phyloP scores from a whole-genome alignment of 2,329 filamentous ascomycete species.

The Allantophomopsis cytisporea region DNA sequence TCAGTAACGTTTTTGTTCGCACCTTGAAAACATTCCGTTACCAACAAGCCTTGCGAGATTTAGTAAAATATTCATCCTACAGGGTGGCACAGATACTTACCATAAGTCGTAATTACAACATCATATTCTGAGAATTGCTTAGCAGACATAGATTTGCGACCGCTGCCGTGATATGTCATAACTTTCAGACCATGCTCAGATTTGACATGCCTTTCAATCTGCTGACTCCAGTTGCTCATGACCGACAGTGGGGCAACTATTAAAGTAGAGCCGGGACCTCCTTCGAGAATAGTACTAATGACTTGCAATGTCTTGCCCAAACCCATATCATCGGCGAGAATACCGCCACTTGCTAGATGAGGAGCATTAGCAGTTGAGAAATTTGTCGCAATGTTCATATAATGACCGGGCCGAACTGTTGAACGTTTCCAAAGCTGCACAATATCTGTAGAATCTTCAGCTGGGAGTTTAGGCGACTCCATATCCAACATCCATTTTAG shows the following conservation, averaged over 20 bases:
- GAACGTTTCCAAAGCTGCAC: constrained; percentile 66
- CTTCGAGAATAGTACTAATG: constrained; percentile 60
- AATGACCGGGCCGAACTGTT: constrained; percentile 25
- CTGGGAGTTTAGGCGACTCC: constrained; percentile 56
- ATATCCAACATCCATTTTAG: constrained; percentile 71
- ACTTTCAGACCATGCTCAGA: constrained; percentile 48
- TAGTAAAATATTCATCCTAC: too few species aligned
- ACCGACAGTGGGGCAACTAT: constrained; percentile 75
- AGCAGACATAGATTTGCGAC: constrained; percentile 36
- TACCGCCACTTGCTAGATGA: constrained; percentile 61
- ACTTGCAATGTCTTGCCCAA: constrained; percentile 80
- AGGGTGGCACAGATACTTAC: constrained; percentile 23
- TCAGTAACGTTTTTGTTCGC: constrained; percentile 28
- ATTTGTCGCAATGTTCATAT: constrained; percentile 58
- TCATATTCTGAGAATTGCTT: constrained; percentile 51
- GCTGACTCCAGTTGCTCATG: constrained; percentile 82
- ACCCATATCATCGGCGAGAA: constrained; percentile 91
- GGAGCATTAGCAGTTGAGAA: constrained; percentile 47
- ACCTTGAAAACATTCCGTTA: constrained; percentile 43
- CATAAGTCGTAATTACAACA: constrained; percentile 76
- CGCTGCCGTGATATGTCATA: constrained; percentile 59
- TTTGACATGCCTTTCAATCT: constrained; percentile 61
- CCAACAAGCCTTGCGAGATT: constrained; percentile 23
- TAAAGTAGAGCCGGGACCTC: constrained; percentile 48
- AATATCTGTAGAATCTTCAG: constrained; percentile 39